A percentile compares a stretch with the other conserved stretches of the same genome.
phyloP scores from a whole-genome alignment of 768 basidiomycete species.

The Sarcodon sp. region DNA sequence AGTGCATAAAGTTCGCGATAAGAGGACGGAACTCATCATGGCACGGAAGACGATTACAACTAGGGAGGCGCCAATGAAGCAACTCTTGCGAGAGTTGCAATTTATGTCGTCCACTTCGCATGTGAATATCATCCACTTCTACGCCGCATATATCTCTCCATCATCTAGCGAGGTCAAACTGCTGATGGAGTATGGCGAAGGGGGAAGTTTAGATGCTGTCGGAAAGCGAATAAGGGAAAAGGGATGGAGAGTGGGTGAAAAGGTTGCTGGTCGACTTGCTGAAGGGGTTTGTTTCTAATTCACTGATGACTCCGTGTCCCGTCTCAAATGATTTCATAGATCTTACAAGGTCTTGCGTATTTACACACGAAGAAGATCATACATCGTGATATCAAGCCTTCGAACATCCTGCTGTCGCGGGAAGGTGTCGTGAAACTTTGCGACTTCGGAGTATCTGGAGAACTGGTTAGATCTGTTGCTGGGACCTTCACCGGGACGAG shows the following conservation, averaged over 20 bases:
- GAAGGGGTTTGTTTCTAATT: conserved; percentile 58
- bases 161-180: conserved; percentile 90
- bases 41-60: conserved; percentile 94
- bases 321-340: conserved; percentile 23
- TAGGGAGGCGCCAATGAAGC: conserved; percentile 81
- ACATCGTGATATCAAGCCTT: conserved; percentile 92
- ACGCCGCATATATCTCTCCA: conserved; percentile 84
- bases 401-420: conserved; percentile 81
- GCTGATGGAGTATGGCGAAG: conserved; percentile 84
- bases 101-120: conserved; percentile 82
- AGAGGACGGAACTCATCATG: conserved; percentile 66
- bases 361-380: conserved; percentile 87
- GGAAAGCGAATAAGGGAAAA: conserved; percentile 74
- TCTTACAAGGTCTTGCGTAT: conserved; percentile 87
- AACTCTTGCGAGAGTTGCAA: conserved; percentile 83
- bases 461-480: conserved; percentile 82
- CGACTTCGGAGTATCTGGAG: conserved; percentile 97
- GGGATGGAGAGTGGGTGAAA: conserved; percentile 72
- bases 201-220: conserved; percentile 82
- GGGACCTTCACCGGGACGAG: conserved; percentile 97
- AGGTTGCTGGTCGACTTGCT: conserved; percentile 82
- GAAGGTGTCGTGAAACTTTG: conserved; percentile 86
- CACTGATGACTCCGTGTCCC: conserved; percentile 5
- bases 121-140: conserved; percentile 81
- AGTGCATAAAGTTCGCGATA: conserved; percentile 87